Percentiles rank a stretch among this genome's conserved stretches.
These are phyloP conservation scores for Suhomyces coccinellae DNA, from an alignment of 1,139 yeast species.

Conservation along the genomic window DNA sequence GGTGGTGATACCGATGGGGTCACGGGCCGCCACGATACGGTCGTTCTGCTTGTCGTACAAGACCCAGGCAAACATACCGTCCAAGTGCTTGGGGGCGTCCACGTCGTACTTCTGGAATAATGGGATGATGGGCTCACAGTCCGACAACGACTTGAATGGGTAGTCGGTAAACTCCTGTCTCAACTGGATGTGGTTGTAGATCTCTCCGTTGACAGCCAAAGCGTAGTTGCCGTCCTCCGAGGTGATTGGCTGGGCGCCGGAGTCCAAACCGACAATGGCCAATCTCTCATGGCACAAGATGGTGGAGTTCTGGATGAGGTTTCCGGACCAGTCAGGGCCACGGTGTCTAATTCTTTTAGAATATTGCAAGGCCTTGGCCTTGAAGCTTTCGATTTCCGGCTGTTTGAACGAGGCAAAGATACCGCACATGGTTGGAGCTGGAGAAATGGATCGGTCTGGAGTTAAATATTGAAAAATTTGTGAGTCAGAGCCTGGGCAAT, in stretches of 20 bases:
- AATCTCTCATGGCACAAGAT: slow-evolving; percentile 91
- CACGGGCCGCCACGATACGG: slow-evolving; percentile 94
- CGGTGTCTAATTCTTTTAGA: slow-evolving; percentile 94
- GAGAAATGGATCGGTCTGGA: background rate
- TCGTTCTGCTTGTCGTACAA: slow-evolving; percentile 81
- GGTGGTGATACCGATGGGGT: slow-evolving; percentile 96
- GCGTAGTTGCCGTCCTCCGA: slow-evolving; percentile 72
- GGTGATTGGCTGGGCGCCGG: slow-evolving; percentile 97
- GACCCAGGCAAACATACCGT: slow-evolving; percentile 98
- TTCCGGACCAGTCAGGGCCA: slow-evolving; percentile 99
- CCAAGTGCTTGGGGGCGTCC: slow-evolving; percentile 90
- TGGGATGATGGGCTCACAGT: slow-evolving; percentile 97
- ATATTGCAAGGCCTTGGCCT: slow-evolving; percentile 82
- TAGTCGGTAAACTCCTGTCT: slow-evolving; percentile 75
- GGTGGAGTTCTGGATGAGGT: slow-evolving; percentile 73
- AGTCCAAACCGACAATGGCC: slow-evolving; percentile 91
- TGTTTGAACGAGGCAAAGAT: slow-evolving; percentile 90
- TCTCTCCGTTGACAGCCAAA: slow-evolving; percentile 94
- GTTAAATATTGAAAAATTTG: slow-evolving; percentile 14
- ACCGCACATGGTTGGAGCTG: slow-evolving; percentile 74
- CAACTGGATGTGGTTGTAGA: slow-evolving; percentile 90
- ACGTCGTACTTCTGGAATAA: slow-evolving; percentile 79
- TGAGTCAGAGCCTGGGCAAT: slow-evolving; percentile 15
- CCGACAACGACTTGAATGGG: slow-evolving; percentile 81
- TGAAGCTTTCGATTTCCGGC: slow-evolving; percentile 76